These are phyloP conservation scores for Byssoonygena ceratinophila DNA, from an alignment of 2,329 filamentous ascomycete species.

Conservation along the genomic window DNA sequence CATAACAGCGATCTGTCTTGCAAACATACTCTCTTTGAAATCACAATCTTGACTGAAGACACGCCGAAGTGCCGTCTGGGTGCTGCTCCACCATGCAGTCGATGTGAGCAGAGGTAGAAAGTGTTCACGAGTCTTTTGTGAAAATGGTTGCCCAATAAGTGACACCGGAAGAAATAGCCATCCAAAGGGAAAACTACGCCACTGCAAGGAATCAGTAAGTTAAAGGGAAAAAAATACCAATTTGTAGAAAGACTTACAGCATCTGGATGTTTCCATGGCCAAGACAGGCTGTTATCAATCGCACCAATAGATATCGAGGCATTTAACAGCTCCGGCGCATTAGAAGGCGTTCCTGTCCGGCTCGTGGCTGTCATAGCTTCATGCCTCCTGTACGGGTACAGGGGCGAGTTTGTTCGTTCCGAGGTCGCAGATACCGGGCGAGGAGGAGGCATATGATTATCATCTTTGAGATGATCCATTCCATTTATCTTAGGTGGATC, in stretches of 20 bases:
- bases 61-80: constrained; percentile 70
- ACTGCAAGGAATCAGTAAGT: constrained; percentile 33
- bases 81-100: constrained; percentile 94
- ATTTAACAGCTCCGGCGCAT: constrained; percentile 33
- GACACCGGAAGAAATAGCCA: constrained; percentile 97
- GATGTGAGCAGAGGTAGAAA: constrained; percentile 94
- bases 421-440: constrained; percentile 51
- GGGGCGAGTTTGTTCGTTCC: constrained; percentile 25
- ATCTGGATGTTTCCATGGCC: constrained; percentile 98
- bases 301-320: constrained; percentile 70
- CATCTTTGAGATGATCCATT: constrained; percentile 35
- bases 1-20: constrained; percentile 96
- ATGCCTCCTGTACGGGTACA: constrained; percentile 59
- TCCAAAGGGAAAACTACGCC: constrained; percentile 87
- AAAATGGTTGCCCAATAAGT: constrained; percentile 91
- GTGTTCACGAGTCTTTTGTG: constrained; percentile 82
- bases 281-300: constrained; percentile 95
- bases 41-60: constrained; percentile 89
- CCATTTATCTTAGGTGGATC: constrained; percentile 62
- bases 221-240: not conserved
- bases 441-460: constrained; percentile 43
- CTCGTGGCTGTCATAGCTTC: constrained; percentile 72
- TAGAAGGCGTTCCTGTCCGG: constrained; percentile 44
- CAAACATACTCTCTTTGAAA: constrained; percentile 98
- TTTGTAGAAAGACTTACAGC: constrained; percentile 46